Evolutionary conservation across 1,284 basidiomycete genomes (phyloP), one percentile per base, ranked within the genome.

Genomic region (Leccinum pallidistipes): DNA sequence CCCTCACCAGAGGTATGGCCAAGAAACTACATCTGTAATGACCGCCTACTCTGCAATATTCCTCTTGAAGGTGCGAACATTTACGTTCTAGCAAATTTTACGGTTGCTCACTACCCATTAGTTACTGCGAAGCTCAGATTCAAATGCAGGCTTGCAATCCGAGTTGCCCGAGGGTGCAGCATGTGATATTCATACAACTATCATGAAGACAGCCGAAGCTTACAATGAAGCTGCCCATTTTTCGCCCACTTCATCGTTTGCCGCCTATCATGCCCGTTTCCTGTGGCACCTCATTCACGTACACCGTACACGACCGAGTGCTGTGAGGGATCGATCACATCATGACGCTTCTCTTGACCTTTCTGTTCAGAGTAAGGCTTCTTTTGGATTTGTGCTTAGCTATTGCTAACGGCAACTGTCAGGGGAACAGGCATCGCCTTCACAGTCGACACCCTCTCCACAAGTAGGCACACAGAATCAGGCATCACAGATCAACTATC

Each of bases 11-110:
- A 86, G 87, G 57, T 93, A 93, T 67, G 84, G 88, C 9, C 91
- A 93, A 76, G 91, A 93, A 69, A 86, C 88, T 4, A 85, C 91
- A 62, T 87, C 88, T 5, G 83, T 90, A 52, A 93, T 93, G 91
- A 89, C 88, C 14, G 91, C 90, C 16, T 93, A 93, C 69, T 85
- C 87, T 60, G 90, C 91, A 21, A 86, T 93, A 45, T 87, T 91
- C 71, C 75, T 93, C 59, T 76, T 93, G 60, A 87, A 82, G 80
- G 91, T 90, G 71, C 50, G 77, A 68, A 58, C 34, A 38, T 61
- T 34, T 61, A 36, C 11, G 16, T 36, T 36, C 49, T 27, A 49
- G 24, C 40, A 12, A 55, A 47, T 27, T 27, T 27, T 27, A 38
- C 51, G 3, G 34, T 43, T 49, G 24, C 52, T 76, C 54, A 73